A percentile compares a stretch with the other conserved stretches of the same genome.
phyloP scores from a whole-genome alignment of 106 monocot species.

The Dioscorea zingiberensis region DNA sequence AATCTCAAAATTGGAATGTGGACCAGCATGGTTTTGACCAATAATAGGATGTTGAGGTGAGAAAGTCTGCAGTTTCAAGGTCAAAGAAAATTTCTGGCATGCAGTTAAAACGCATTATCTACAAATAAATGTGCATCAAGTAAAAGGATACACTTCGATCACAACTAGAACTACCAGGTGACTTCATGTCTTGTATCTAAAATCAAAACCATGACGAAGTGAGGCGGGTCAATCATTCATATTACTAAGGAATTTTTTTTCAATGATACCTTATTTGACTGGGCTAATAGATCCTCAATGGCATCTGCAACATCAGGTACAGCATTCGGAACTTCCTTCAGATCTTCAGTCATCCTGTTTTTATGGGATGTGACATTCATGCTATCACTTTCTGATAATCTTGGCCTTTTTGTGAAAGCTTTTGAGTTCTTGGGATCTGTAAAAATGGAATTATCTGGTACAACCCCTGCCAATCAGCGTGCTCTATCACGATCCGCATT shows the following conservation, averaged over 20 bases:
- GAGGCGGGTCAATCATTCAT: neutral
- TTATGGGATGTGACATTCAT: constrained; percentile 24
- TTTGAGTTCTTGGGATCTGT: constrained; percentile 3
- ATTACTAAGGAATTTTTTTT: neutral
- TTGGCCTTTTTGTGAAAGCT: constrained; percentile 35
- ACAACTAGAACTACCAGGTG: constrained; percentile 25
- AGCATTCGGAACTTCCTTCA: constrained; percentile 14
- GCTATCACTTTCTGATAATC: constrained; percentile 22
- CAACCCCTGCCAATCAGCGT: no score
- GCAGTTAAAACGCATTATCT: neutral
- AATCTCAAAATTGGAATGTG: constrained; percentile 35
- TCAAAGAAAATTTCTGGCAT: constrained; percentile 24
- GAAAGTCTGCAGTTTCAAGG: constrained; percentile 41
- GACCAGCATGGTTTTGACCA: constrained; percentile 42
- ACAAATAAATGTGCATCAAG: neutral
- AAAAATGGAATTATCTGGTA: no score
- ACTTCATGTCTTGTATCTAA: constrained; percentile 52
- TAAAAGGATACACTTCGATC: constrained; percentile 69
- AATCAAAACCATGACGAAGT: neutral
- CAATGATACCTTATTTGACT: constrained; percentile 68
- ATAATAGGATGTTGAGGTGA: constrained; percentile 41
- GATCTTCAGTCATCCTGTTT: constrained; percentile 23
- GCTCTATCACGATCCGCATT: neutral
- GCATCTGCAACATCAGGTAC: constrained; percentile 84
- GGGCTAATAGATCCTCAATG: constrained; percentile 83